Percentiles rank a stretch among this genome's conserved stretches.
These are phyloP conservation scores for Hygrophorus pudorinus DNA, from an alignment of 768 basidiomycete species.

Conservation along the genomic window DNA sequence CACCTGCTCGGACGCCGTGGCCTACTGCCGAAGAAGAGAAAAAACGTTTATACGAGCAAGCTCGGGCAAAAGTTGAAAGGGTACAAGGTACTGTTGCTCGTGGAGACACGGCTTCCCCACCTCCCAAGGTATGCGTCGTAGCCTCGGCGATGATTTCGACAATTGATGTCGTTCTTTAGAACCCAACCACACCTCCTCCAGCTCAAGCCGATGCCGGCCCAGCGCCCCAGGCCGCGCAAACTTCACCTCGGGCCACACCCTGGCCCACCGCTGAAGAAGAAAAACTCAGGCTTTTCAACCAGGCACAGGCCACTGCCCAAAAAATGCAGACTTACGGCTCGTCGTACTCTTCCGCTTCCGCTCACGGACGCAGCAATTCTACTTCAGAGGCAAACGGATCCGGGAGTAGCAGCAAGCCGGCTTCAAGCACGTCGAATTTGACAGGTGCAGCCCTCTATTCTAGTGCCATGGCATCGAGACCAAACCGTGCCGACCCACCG, in stretches of 20 bases:
- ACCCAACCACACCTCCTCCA: conserved; percentile 11
- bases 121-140: no score
- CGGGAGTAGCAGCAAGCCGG: conserved; percentile 5
- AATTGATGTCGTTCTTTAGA: conserved; percentile 7
- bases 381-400: conserved; percentile 7
- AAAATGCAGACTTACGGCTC: conserved; percentile 40
- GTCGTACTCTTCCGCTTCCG: conserved; percentile 17
- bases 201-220: no score
- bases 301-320: conserved; percentile 58
- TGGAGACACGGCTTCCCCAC: conserved; percentile 4
- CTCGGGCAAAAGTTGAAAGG: conserved; percentile 47
- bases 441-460: conserved; percentile 13
- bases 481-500: conserved; percentile 9
- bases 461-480: background rate
- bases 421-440: conserved; percentile 9
- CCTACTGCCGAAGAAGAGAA: conserved; percentile 52
- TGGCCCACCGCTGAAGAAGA: conserved; percentile 74
- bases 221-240: no score
- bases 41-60: conserved; percentile 48
- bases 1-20: conserved; percentile 15
- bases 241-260: conserved; percentile 14
- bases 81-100: conserved; percentile 34
- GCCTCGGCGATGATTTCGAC: conserved; percentile 19
- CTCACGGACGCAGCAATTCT: conserved; percentile 17
- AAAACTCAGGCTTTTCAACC: conserved; percentile 58